Percentiles rank a stretch among this genome's conserved stretches.
phyloP scores from a whole-genome alignment of 2,329 filamentous ascomycete species.

The Fusarium tjaetaba region DNA sequence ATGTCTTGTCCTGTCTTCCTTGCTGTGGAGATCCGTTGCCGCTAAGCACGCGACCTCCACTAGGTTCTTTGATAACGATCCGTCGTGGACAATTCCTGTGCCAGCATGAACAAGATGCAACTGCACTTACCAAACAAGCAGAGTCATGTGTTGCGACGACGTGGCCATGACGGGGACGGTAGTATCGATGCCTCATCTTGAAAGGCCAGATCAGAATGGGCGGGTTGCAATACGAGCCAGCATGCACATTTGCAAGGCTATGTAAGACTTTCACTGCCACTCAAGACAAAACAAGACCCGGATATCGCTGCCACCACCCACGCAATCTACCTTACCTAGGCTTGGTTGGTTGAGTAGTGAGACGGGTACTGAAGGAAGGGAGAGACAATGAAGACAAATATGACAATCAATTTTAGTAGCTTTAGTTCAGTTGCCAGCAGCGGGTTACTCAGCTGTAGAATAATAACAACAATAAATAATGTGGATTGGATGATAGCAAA shows the following conservation, averaged over 20 bases:
- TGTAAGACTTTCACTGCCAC: constrained; percentile 10
- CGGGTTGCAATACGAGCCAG: not conserved
- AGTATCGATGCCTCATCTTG: not conserved
- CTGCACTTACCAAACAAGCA: not conserved
- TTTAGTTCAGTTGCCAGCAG: not conserved
- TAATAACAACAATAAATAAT: constrained; percentile 1
- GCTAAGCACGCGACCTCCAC: constrained; percentile 38
- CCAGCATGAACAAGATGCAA: not conserved
- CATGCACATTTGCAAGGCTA: constrained; percentile 5
- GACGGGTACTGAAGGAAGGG: not conserved
- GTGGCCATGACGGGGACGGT: not conserved
- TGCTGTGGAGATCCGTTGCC: constrained; percentile 26
- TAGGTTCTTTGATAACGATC: constrained; percentile 35
- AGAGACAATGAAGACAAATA: not conserved
- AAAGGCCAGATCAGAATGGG: not conserved
- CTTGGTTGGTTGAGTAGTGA: not conserved
- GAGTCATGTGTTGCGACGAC: not conserved
- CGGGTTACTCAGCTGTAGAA: not conserved
- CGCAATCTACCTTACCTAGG: not conserved
- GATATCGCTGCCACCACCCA: not conserved
- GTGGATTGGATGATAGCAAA: not conserved
- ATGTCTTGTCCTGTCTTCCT: not conserved
- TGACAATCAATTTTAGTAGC: not conserved
- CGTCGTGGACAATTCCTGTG: not conserved
- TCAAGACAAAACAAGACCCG: constrained; percentile 18